phyloP scores from a whole-genome alignment of 495 filamentous ascomycete species.

The Astrocystis sublimbata region DNA sequence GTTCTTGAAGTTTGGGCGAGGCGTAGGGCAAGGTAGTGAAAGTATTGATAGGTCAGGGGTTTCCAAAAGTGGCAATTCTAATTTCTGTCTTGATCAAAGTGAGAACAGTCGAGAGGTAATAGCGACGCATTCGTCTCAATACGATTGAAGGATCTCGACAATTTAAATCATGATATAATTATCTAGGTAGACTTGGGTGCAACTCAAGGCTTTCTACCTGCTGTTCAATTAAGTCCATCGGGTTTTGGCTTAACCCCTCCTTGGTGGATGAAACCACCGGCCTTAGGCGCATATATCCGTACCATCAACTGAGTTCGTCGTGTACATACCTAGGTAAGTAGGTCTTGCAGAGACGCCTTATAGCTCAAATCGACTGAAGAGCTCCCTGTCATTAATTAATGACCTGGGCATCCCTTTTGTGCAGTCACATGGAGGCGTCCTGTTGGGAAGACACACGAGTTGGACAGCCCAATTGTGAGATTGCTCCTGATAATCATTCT shows the following conservation, averaged over 20 bases:
- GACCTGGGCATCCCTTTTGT: no score
- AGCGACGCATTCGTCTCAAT: not conserved
- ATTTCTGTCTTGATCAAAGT: not conserved
- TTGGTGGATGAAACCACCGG: not conserved
- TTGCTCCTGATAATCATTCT: no score
- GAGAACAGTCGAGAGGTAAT: no score
- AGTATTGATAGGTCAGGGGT: not conserved
- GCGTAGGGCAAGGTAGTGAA: not conserved
- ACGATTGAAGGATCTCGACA: not conserved
- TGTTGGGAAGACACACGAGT: no score
- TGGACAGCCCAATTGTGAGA: no score
- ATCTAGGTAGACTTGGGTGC: not conserved
- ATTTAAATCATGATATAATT: not conserved
- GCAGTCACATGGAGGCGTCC: no score
- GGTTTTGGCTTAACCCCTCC: slow-evolving; percentile 1
- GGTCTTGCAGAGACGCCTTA: no score
- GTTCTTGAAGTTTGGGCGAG: not conserved
- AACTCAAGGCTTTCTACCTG: not conserved
- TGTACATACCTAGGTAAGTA: no score
- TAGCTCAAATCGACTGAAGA: no score
- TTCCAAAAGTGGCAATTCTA: not conserved
- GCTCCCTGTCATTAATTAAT: no score
- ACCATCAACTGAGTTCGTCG: no score
- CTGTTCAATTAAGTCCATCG: not conserved
- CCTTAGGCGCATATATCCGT: not conserved